Base-by-base conservation (phyloP, 805 yeast genomes). In the Ogataea degrootiae region DNA sequence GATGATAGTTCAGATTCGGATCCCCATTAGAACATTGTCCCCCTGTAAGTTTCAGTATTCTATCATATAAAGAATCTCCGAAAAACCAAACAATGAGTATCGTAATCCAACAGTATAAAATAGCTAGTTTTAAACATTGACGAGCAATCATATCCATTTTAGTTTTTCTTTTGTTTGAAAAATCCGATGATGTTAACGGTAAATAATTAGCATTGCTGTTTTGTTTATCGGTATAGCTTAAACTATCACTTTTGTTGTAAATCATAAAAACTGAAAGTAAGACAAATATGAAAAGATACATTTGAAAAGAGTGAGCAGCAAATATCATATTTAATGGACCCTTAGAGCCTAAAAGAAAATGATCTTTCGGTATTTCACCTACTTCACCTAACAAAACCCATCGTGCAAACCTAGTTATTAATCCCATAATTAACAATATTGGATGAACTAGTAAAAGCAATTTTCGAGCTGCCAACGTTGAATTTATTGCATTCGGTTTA, bases 31-130 rank as follows among this genome's bases (percentile, higher is more conserved):
- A 46, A 50, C 78, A 74, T 35, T 60, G 57, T 1, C 77, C 78
- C 0, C 76, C 76, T 0, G 73, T 63, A 2, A 48, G 19, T n/a
- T 61, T 52, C 43, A 68, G 63, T 2, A 72, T 49, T 37, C 66
- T 46, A 37, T 65, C 69, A 47, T 54, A 66, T 3, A 67, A 17
- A 2, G 70, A 61, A 37, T 65, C 61, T 1, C 69, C 69, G 44
- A 65, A 64, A 42, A 57, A 63, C 70, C 69, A 65, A n/a, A 62
- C 56, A 7, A 61, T 56, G 29, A 62, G 35, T 0, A 53, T 6
- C 2, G 41, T 43, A 2, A 66, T 11, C 57, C 66, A 59, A 2
- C 43, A 8, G 42, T 53, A 63, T 1, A 63, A 39, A 2, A 49
- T 7, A 1, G 43, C 22, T 15, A 61, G 31, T 44, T 67, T 67